A percentile compares a stretch with the other conserved stretches of the same genome.
These are phyloP conservation scores for Solanum chiquidenum DNA, from an alignment of 257 asterid genomes.

Conservation along the genomic window DNA sequence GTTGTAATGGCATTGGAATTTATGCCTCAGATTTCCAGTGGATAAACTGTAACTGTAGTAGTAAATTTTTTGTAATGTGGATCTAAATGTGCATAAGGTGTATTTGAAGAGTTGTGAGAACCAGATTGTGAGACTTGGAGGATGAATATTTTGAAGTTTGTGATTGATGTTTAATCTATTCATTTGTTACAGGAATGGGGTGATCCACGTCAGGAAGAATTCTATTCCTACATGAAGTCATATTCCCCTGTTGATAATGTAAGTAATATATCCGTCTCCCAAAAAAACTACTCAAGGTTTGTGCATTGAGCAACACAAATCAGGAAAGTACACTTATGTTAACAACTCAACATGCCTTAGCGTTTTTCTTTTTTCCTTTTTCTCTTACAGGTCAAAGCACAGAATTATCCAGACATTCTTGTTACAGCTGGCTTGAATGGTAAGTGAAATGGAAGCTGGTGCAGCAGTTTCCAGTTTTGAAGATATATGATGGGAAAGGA, in stretches of 20 bases:
- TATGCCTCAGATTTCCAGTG: not conserved
- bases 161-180: slow-evolving; percentile 6
- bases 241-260: slow-evolving; percentile 95
- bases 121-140: not conserved
- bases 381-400: slow-evolving; percentile 51
- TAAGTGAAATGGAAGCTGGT: slow-evolving; percentile 21
- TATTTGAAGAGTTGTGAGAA: not conserved
- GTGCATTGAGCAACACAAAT: not conserved
- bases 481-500: not conserved
- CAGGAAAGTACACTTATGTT: not conserved
- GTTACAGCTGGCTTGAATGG: slow-evolving; percentile 90
- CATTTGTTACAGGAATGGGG: slow-evolving; percentile 86
- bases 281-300: not conserved
- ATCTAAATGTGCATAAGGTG: not conserved
- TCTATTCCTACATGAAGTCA: slow-evolving; percentile 81
- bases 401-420: slow-evolving; percentile 76
- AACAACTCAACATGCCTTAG: not conserved
- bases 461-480: not conserved
- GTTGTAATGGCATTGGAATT: not conserved
- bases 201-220: slow-evolving; percentile 92
- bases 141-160: not conserved
- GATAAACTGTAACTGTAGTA: not conserved
- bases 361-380: slow-evolving; percentile 4
- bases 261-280: slow-evolving; percentile 16
- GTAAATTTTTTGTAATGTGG: not conserved